Conservation (phyloP, 179 eudicot species). For the Beta lomatogona region DNA sequence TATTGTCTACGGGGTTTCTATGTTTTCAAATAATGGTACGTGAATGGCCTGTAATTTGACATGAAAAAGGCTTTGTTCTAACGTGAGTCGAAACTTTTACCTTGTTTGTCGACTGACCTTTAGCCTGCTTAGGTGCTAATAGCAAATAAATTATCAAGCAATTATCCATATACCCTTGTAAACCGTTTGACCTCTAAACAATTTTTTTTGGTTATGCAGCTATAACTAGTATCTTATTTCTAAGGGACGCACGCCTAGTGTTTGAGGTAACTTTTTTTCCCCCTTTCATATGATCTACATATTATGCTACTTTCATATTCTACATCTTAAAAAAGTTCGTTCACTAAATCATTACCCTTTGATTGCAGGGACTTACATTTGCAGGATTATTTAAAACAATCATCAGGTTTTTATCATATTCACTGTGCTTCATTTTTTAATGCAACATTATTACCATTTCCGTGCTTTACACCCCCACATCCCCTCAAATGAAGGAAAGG, state of each 20-base stretch:
- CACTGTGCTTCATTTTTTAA: background rate
- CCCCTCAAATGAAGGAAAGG: background rate
- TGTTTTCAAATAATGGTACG: background rate
- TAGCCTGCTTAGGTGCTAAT: background rate
- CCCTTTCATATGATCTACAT: background rate
- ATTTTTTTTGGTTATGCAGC: slow-evolving; percentile 48
- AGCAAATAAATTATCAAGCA: background rate
- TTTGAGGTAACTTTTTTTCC: slow-evolving; percentile 44
- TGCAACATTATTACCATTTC: background rate
- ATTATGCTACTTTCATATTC: background rate
- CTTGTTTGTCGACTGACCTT: background rate
- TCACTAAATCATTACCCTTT: slow-evolving; percentile 10
- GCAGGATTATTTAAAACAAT: slow-evolving; percentile 40
- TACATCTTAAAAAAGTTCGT: slow-evolving; percentile 6
- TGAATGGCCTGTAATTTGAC: background rate
- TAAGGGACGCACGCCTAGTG: slow-evolving; percentile 53
- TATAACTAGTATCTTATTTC: slow-evolving; percentile 61
- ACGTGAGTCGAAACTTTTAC: background rate
- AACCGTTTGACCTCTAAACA: background rate
- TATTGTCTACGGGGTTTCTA: background rate
- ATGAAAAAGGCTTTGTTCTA: background rate
- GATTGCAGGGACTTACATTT: slow-evolving; percentile 59
- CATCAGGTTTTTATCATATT: slow-evolving; percentile 47
- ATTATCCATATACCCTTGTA: background rate
- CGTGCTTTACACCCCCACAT: background rate